Percentiles rank a stretch among this genome's conserved stretches.
phyloP scores from a whole-genome alignment of 2,329 filamentous ascomycete genomes.

The Monosporascus sp. region DNA sequence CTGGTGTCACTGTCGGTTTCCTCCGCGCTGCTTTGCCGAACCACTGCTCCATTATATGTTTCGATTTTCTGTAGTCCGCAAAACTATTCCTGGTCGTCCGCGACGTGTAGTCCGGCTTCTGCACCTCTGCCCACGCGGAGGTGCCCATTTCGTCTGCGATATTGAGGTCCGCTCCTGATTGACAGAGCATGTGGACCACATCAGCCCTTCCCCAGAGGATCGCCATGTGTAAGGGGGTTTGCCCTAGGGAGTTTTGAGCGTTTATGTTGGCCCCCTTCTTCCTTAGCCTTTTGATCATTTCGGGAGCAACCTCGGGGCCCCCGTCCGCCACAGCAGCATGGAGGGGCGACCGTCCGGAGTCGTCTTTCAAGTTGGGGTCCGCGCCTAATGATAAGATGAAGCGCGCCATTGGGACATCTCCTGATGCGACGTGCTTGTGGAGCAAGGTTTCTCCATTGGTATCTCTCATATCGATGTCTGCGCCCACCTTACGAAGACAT shows the following conservation, averaged over 20 bases:
- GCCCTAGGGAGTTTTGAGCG: constrained; percentile 6
- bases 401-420: constrained; percentile 3
- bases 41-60: constrained; percentile 2
- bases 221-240: constrained; percentile 14
- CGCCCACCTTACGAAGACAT: constrained; percentile 1
- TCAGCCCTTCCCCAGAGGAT: constrained; percentile 9
- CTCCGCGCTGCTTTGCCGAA: neutral
- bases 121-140: constrained; percentile 5
- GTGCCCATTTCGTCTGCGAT: constrained; percentile 1
- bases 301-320: neutral
- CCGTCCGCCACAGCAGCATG: constrained; percentile 4
- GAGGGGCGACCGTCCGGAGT: constrained; percentile 1
- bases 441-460: constrained; percentile 1
- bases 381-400: constrained; percentile 5
- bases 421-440: constrained; percentile 1
- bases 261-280: constrained; percentile 6
- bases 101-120: constrained; percentile 1
- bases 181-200: constrained; percentile 3
- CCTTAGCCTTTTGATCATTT: constrained; percentile 3
- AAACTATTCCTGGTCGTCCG: neutral
- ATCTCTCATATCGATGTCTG: constrained; percentile 5
- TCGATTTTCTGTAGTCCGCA: constrained; percentile 1
- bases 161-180: constrained; percentile 2
- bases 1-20: neutral
- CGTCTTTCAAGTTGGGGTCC: neutral